Base-by-base conservation (phyloP, 345 rosid species). In the Lepidium aucheri region DNA sequence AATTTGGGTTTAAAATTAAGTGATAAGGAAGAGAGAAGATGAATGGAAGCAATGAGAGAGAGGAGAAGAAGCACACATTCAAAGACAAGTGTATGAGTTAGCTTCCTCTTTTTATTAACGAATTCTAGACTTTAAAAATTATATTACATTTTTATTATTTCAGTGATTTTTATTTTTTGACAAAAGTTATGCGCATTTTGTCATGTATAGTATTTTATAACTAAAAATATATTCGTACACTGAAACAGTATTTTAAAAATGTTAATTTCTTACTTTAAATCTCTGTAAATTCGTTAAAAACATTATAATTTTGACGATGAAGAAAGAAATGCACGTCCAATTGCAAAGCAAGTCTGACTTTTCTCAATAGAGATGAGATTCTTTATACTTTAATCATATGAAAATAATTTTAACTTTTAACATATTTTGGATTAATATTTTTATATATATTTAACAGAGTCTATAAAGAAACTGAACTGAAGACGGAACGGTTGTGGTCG, bases 21-120 rank as follows among this genome's bases (percentile, higher is more conserved):
- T 35, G 40, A 41, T 69, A 46, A 24, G 39, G 47, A 6, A 10
- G 7, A 34, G 33, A 42, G 53, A 24, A 24, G 34, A 55, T 60
- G 39, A 63, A 10, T 47, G n/a, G 11, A 12, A 40, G 2, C 7
- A 24, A 17, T 35, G n/a, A 40, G 30, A 34, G 9, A 36, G 40
- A 47, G 15, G 7, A 22, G 67, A 42, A 15, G 67, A 40, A 59
- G 43, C 68, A 69, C 68, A 69, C 54, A 24, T 53, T 61, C 62
- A 63, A 50, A 70, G 57, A 59, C 68, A 42, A 70, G 57, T 53
- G 63, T 46, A 45, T 9, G 6, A 67, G 39, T 41, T 41, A 17
- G 14, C 24, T 63, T 15, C 45, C 52, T 65, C 76, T 50, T 11
- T 55, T 40, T 72, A 65, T 65, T 7, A 24, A 28, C 5, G 60